These are phyloP conservation scores for Pochonia chlamydosporia DNA, from an alignment of 2,329 filamentous ascomycete genomes.

Conservation along the genomic window DNA sequence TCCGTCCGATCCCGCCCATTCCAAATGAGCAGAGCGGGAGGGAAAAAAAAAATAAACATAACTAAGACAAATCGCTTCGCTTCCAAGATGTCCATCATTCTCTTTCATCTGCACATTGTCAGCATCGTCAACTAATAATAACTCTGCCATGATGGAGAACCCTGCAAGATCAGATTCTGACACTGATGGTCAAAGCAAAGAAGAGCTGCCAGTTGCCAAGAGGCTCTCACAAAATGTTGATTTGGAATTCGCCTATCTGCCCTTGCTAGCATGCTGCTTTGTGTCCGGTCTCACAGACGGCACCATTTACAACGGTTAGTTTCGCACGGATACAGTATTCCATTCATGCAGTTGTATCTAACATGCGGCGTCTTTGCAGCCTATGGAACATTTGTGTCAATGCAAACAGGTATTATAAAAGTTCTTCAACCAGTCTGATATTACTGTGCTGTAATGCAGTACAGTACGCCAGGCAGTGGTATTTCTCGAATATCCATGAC, in stretches of 20 bases:
- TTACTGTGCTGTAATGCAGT: neutral
- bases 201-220: constrained; percentile 3
- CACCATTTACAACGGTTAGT: constrained; percentile 29
- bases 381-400: constrained; percentile 26
- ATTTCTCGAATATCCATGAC: too few species aligned
- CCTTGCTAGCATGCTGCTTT: constrained; percentile 25
- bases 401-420: constrained; percentile 30
- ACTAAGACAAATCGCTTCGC: too few species aligned
- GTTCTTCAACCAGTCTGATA: neutral
- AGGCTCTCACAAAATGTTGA: constrained; percentile 12
- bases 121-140: too few species aligned
- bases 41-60: too few species aligned
- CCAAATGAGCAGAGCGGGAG: too few species aligned
- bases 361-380: too few species aligned
- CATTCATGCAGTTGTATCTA: neutral
- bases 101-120: too few species aligned
- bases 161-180: constrained; percentile 10
- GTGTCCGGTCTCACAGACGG: constrained; percentile 34
- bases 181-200: constrained; percentile 8
- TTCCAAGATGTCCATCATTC: too few species aligned
- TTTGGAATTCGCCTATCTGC: constrained; percentile 22
- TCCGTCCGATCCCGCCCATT: too few species aligned
- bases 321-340: neutral
- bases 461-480: too few species aligned
- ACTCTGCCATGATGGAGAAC: constrained; percentile 1